A percentile compares a stretch with the other conserved stretches of the same genome.
phyloP scores from a whole-genome alignment of 148 eudicot species.

The Rhododendron griersonianum region DNA sequence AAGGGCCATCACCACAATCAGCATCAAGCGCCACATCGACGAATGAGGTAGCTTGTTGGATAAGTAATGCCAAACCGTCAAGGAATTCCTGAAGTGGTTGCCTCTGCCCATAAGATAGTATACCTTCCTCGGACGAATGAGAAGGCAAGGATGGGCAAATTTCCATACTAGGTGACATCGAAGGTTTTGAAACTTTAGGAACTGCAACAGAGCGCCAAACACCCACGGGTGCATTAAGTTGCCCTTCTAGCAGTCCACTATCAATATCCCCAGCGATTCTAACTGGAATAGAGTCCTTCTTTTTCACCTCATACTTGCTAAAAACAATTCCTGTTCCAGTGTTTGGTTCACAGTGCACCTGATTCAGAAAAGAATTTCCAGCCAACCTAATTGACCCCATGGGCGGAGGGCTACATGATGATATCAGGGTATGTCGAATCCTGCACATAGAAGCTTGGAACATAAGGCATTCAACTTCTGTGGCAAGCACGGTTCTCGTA shows the following conservation, averaged over 20 bases:
- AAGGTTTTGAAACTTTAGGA: conserved; percentile 63
- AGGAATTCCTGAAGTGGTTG: conserved; percentile 86
- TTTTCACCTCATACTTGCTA: conserved; percentile 63
- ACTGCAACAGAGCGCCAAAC: conserved; percentile 94
- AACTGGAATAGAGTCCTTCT: conserved; percentile 79
- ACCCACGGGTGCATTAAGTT: conserved; percentile 76
- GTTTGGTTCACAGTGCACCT: conserved; percentile 55
- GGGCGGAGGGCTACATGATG: conserved; percentile 41
- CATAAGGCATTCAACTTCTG: conserved; percentile 79
- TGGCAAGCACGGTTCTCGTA: conserved; percentile 62
- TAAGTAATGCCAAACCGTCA: conserved; percentile 79
- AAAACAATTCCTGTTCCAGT: conserved; percentile 40
- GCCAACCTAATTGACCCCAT: conserved; percentile 37
- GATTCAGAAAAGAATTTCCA: conserved; percentile 41
- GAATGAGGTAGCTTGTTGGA: conserved; percentile 93
- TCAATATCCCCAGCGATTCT: conserved; percentile 93
- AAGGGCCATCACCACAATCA: conserved; percentile 88
- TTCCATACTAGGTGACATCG: conserved; percentile 40
- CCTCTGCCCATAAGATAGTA: conserved; percentile 58
- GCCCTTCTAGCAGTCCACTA: conserved; percentile 62
- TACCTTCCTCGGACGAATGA: conserved; percentile 62
- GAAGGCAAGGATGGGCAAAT: conserved; percentile 40
- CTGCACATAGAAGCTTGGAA: conserved; percentile 91
- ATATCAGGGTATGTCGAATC: conserved; percentile 64
- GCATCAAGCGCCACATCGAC: conserved; percentile 95